Base-by-base conservation (phyloP, 2,329 filamentous ascomycete genomes). In the Colletotrichum sp. region DNA sequence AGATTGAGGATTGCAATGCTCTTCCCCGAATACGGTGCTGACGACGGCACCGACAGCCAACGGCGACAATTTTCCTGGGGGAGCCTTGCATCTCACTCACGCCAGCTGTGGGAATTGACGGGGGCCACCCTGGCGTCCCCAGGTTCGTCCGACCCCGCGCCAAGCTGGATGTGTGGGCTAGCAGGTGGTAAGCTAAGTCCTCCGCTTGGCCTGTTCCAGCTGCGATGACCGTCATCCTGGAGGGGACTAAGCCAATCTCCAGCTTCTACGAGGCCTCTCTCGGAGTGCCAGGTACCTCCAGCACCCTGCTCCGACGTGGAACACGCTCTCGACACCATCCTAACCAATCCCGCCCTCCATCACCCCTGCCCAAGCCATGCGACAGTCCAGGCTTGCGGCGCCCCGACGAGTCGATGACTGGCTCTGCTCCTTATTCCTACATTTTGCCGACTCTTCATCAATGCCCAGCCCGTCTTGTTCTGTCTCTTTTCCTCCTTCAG, bases 101-200 rank as follows among this genome's bases (percentile, higher is more conserved):
- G 59, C 52, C 52, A 21, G 63, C 8, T 59, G 18, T 24, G 57
- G 65, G 52, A 63, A 69, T 74, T 52, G 16, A 55, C 65, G 52
- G 28, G 71, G 67, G 59, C 15, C 9, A 73, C 32, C 69, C 57
- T 52, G 34, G 63, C 21, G 64, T 52, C 66, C 60, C 65, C 66
- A 77, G 76, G 73, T 73, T 77, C 67, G 44, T 77, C 73, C 34
- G 67, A 73, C 74, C 76, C 76, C 73, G 69, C 69, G 73, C 76
- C 69, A 76, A 77, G 76, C 52, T 65, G 69, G 72, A 16, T 72
- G 21, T 24, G 28, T 55, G 62, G 62, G 15, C 68, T 55, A 57
- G 60, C 36, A 68, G 44, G 57, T 44, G 28, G 62, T 49, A 44
- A 76, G 64, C 73, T 64, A 69, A 73, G 30, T 69, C 59, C 34